Evolutionary conservation across 352 stramenopile genomes (phyloP), one percentile per base, ranked within the genome.

Genomic region (Pythium aquatile): DNA sequence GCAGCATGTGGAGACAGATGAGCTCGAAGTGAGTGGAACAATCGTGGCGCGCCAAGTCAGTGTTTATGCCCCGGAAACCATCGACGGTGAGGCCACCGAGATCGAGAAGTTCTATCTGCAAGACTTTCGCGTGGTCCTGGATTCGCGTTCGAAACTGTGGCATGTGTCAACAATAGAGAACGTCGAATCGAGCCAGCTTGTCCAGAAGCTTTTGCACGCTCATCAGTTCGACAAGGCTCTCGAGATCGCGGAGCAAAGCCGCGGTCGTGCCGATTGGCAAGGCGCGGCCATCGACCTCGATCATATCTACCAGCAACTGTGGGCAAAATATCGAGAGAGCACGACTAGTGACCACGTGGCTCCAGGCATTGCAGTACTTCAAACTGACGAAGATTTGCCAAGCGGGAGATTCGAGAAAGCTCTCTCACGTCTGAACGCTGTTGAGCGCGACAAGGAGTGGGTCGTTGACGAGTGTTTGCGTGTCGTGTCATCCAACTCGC

Each of bases 241-340:
- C 10, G 61, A 54, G 14, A 52, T 76, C 2, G 60, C 69, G 24
- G 65, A 63, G 29, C 40, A 72, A 42, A 44, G n/a, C 29, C 32
- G 16, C 54, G 40, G n/a, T 2, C 24, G 40, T 6, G 20, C 24
- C 9, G 28, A 42, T 10, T 40, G 17, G 33, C 56, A 64, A 6
- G 54, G 37, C 13, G 3, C 11, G 1, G 33, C 0, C 4, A 48
- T 84, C 28, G 68, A 79, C 14, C 39, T 74, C 11, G 78, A 88
- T n/a, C 33, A 39, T 5, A 78, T 91, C 30, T 80, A 89, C 44
- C 75, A 71, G 10, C 67, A 72, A 44, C 53, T 88, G 28, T 91
- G 82, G 82, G 58, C 54, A 5, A 49, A 83, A 14, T 91, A 80
- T 28, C 61, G 75, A 24, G 17, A 14, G 6, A 13, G 16, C 5